Conservation (phyloP, 768 basidiomycete genomes). For the Chalciporus pseudorubinellus region DNA sequence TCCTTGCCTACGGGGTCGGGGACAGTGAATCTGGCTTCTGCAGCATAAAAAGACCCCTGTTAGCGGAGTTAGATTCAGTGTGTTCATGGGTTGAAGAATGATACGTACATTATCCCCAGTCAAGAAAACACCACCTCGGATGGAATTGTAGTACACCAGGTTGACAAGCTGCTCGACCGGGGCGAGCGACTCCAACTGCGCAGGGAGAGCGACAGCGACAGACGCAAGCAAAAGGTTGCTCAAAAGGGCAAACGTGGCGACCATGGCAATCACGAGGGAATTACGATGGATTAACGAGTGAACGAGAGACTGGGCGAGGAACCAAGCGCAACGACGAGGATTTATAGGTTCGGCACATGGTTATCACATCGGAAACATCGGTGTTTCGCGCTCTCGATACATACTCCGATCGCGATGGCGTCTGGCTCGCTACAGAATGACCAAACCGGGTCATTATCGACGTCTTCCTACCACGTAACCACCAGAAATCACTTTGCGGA, state of each 20-base stretch:
- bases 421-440: neutral
- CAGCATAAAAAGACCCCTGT: too few species aligned
- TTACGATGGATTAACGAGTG: neutral
- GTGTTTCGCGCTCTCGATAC: neutral
- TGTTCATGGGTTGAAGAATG: too few species aligned
- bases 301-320: neutral
- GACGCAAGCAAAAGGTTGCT: neutral
- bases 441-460: neutral
- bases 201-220: neutral
- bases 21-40: too few species aligned
- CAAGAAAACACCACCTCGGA: neutral
- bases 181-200: neutral
- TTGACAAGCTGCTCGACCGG: neutral
- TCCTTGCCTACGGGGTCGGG: too few species aligned
- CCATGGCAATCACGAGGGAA: neutral
- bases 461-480: neutral
- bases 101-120: neutral
- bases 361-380: neutral
- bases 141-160: neutral
- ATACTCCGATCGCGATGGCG: neutral
- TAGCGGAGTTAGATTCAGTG: too few species aligned
- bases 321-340: neutral
- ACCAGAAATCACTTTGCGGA: neutral
- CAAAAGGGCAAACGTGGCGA: neutral
- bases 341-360: neutral